These are phyloP conservation scores for Eutrema japonicum DNA, from an alignment of 345 rosid genomes.

Conservation along the genomic window DNA sequence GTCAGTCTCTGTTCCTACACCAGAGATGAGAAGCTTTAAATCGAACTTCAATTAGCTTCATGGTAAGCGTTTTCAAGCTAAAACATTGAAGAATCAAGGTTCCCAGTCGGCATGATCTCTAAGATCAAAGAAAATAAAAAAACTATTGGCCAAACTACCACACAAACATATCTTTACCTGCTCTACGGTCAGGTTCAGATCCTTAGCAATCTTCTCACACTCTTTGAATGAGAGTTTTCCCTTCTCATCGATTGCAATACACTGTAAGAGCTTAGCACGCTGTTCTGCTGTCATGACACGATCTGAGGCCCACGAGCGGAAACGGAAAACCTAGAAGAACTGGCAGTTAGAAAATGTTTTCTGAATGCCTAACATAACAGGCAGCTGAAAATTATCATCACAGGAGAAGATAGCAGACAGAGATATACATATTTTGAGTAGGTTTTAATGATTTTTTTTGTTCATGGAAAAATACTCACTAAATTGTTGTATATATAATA, in stretches of 20 bases:
- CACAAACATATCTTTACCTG: conserved; percentile 59
- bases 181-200: conserved; percentile 79
- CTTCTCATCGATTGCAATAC: conserved; percentile 48
- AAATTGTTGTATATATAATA: conserved; percentile 4
- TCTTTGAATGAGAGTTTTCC: conserved; percentile 73
- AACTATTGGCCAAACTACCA: conserved; percentile 14
- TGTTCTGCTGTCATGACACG: conserved; percentile 83
- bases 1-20: conserved; percentile 28
- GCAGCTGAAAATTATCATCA: neutral
- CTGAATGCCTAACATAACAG: conserved; percentile 12
- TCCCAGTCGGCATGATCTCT: conserved; percentile 17
- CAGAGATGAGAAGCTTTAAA: conserved; percentile 21
- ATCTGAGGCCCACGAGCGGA: conserved; percentile 77
- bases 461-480: conserved; percentile 1
- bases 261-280: conserved; percentile 68
- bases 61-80: conserved; percentile 10
- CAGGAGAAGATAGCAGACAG: conserved; percentile 10
- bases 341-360: conserved; percentile 39
- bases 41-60: conserved; percentile 7
- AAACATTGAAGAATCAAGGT: conserved; percentile 18
- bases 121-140: conserved; percentile 22
- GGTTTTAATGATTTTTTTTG: neutral
- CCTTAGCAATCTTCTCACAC: conserved; percentile 81
- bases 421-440: conserved; percentile 11
- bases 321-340: conserved; percentile 65